Percentiles rank a stretch among this genome's conserved stretches.
Evolutionary conservation across 2,329 filamentous ascomycete genomes (phyloP).

Genomic region (Penicillium sp.): DNA sequence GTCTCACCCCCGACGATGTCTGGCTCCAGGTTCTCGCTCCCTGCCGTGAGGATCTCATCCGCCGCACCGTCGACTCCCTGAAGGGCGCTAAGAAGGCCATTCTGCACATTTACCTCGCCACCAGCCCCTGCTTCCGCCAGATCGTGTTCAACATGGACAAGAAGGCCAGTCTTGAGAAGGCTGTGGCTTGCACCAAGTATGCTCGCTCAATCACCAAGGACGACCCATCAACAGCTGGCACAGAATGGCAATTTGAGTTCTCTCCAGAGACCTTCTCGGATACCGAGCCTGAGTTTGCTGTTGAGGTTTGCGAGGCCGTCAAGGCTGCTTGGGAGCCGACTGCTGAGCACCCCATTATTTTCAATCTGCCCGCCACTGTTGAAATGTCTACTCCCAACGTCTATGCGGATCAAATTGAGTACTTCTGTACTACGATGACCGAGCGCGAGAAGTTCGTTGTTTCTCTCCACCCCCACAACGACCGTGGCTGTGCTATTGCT

Average conservation of each 20-base stretch:
- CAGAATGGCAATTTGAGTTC: constrained; percentile 57
- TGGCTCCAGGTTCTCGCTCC: constrained; percentile 90
- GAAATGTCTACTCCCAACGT: constrained; percentile 94
- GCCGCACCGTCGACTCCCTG: constrained; percentile 83
- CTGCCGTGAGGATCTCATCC: constrained; percentile 88
- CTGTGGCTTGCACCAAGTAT: constrained; percentile 81
- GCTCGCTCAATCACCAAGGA: constrained; percentile 89
- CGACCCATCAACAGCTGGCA: constrained; percentile 57
- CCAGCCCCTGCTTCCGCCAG: constrained; percentile 90
- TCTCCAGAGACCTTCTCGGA: constrained; percentile 75
- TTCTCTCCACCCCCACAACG: constrained; percentile 92
- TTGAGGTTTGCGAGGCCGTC: constrained; percentile 86
- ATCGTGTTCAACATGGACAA: constrained; percentile 88
- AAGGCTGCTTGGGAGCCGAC: constrained; percentile 90
- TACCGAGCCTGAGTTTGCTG: constrained; percentile 77
- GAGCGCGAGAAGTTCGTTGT: constrained; percentile 87
- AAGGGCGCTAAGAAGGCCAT: constrained; percentile 90
- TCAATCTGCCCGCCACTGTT: constrained; percentile 95
- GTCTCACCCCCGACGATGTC: constrained; percentile 82
- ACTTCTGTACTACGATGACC: constrained; percentile 82
- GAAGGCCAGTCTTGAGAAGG: constrained; percentile 77
- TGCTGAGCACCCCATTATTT: constrained; percentile 80
- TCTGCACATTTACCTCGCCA: constrained; percentile 93
- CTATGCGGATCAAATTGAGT: constrained; percentile 95
- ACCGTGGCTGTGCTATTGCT: constrained; percentile 85